These are phyloP conservation scores for Ilyonectria mors-panacis DNA, from an alignment of 2,329 filamentous ascomycete species.

Conservation along the genomic window DNA sequence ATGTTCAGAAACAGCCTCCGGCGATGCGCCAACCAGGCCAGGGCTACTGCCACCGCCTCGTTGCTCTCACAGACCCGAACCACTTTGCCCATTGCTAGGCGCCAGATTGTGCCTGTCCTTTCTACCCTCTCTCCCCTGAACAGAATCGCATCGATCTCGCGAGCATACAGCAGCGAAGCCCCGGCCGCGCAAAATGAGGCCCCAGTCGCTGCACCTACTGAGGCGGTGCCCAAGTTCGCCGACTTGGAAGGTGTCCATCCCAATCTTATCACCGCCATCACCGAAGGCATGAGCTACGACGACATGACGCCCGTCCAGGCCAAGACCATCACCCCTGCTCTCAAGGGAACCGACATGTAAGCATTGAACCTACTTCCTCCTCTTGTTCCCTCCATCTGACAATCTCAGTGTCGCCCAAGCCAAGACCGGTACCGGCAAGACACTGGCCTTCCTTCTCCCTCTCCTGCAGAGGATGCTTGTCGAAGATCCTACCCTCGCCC, in stretches of 20 bases:
- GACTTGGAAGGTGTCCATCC: conserved; percentile 71
- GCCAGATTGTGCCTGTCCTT: conserved; percentile 39
- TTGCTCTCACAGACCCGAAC: conserved; percentile 49
- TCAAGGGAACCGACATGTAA: conserved; percentile 88
- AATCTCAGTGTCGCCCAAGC: conserved; percentile 85
- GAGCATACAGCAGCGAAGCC: conserved; percentile 60
- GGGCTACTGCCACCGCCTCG: conserved; percentile 49
- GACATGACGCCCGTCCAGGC: conserved; percentile 95
- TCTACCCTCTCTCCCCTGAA: conserved; percentile 35
- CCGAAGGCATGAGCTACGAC: conserved; percentile 79
- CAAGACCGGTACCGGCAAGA: conserved; percentile 97
- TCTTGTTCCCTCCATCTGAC: conserved; percentile 8
- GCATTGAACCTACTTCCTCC: conserved; percentile 51
- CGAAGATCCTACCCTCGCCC: conserved; percentile 73
- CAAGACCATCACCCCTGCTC: conserved; percentile 83
- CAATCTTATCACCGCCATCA: conserved; percentile 78
- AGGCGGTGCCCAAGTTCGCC: conserved; percentile 57
- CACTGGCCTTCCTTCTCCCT: conserved; percentile 91
- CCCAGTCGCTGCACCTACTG: conserved; percentile 33
- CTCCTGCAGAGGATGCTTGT: conserved; percentile 84
- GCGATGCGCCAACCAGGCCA: conserved; percentile 57
- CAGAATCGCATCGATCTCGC: conserved; percentile 46
- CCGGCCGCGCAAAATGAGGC: conserved; percentile 43
- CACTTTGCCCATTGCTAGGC: conserved; percentile 45
- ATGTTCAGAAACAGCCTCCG: conserved; percentile 58